Base-by-base conservation (phyloP, 2,329 filamentous ascomycete genomes). In the Neofusicoccum ribis region DNA sequence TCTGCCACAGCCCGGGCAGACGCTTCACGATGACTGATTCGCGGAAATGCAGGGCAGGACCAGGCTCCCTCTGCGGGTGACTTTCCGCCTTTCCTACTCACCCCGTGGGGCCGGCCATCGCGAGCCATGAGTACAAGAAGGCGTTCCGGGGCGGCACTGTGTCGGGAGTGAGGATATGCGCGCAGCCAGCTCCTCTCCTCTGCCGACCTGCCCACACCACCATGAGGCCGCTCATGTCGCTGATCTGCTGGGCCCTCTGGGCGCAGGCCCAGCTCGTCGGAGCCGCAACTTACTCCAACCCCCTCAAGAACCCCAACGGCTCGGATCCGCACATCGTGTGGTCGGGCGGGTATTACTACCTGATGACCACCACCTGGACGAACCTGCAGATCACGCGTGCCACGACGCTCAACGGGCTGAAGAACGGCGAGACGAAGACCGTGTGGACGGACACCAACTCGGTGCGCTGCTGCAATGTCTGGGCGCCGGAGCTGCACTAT, bases 341-440 rank as follows among this genome's bases (percentile, higher is more conserved):
- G 63, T 78, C 78, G 0, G 82, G 79, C 11, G 84, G 84, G 0
- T 86, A 83, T 68, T 87, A 87, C 73, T 86, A 87, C 67, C 76
- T 88, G 34, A 80, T 85, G 68, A 83, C 83, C 0, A 87, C 84
- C 0, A 83, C 83, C 31, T 88, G 83, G 84, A 81, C 76, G 1
- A 77, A 87, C 67, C 76, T 88, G 12, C 77, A 84, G 67, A 80
- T 88, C n/a, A 81, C 83, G 0, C 78, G 84, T 0, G 80, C 86
- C 0, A 83, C 76, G 9, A 87, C 84, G 0, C 73, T 88, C 5
- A 80, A 82, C 37, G 85, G 84, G 0, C 73, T 88, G n/a, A 85
- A 86, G 76, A 83, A 79, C 0, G 84, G 81, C 0, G 77, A 81
- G 43, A 81, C 79, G 20, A 85, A 84, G 67, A 73, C 71, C 2